Conservation (phyloP, 352 stramenopile genomes). For the Phytophthora fragariae region DNA sequence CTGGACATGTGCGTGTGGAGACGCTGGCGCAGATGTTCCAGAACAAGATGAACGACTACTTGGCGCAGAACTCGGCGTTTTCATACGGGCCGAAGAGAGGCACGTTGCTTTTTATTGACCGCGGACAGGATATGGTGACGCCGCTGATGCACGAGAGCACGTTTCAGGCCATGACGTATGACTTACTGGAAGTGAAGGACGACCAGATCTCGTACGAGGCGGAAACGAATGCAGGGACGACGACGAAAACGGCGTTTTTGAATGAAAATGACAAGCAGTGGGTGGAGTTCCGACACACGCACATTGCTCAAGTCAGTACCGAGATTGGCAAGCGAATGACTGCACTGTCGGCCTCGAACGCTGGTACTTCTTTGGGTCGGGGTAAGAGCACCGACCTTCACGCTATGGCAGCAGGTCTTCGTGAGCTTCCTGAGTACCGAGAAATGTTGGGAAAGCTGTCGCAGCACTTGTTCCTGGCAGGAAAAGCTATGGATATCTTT, state of each 20-base stretch:
- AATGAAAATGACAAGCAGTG: constrained; percentile 98
- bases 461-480: constrained; percentile 95
- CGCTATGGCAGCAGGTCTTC: constrained; percentile 93
- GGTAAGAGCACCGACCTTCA: constrained; percentile 89
- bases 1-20: constrained; percentile 83
- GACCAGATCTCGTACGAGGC: constrained; percentile 94
- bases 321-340: constrained; percentile 85
- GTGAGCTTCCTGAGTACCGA: constrained; percentile 94
- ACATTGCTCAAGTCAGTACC: constrained; percentile 93
- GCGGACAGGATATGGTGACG: constrained; percentile 93
- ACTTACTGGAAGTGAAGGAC: constrained; percentile 95
- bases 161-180: constrained; percentile 98
- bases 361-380: constrained; percentile 79
- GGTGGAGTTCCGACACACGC: constrained; percentile 96
- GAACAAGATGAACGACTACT: constrained; percentile 96
- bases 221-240: constrained; percentile 80
- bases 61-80: constrained; percentile 91
- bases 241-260: constrained; percentile 93
- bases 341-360: constrained; percentile 79
- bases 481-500: constrained; percentile 95
- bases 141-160: constrained; percentile 98
- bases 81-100: constrained; percentile 90
- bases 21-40: constrained; percentile 93
- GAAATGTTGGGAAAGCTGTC: constrained; percentile 95
- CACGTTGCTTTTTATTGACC: constrained; percentile 96